Evolutionary conservation across 2,329 filamentous ascomycete species (phyloP), one percentile per base, ranked within the genome.

Genomic region (Tolypocladium sp.): DNA sequence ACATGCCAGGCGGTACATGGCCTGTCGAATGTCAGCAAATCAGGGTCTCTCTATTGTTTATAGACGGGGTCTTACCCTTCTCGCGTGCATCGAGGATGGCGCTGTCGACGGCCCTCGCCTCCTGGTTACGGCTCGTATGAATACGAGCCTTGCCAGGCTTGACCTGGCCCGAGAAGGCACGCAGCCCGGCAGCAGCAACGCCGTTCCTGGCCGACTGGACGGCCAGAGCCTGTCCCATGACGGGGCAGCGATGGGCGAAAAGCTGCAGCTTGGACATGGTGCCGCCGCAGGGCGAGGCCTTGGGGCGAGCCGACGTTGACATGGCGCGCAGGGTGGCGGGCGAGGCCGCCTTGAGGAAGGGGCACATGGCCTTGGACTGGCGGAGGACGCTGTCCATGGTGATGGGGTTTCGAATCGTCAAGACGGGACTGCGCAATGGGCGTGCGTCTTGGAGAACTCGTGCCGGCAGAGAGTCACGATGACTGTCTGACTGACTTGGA

Each of bases 261-360:
- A 94, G 86, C 80, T 97, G 94, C 69, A 99, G 83, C 78, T 96
- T 97, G 70, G 92, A 96, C 86, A 97, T 96, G 76, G 91, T 91
- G 69, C 92, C 91, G 66, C 92, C 93, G 69, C 92, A 90, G 59
- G 87, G 88, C 58, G 89, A 89, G 42, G 71, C 81, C 73, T 85
- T 83, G 66, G 84, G 71, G 77, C 86, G 75, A 78, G 79, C 86
- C 58, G 89, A 82, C 61, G 88, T 91, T 55, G 90, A 95, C 71
- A 99, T 84, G 60, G 92, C 89, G 67, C 94, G 92, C 64, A 99
- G 86, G 59, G 92, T 92, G 67, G 92, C 89, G 66, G 93, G 91
- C 42, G 92, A 93, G 41, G 94, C 93, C 78, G 92, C 91, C 82
- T 92, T 93, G 76, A 99, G 82, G 79, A 99, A 99, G 59, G 94